Evolutionary conservation across 2,329 filamentous ascomycete genomes (phyloP).

Genomic region (Stagonosporopsis chrysanthemi): DNA sequence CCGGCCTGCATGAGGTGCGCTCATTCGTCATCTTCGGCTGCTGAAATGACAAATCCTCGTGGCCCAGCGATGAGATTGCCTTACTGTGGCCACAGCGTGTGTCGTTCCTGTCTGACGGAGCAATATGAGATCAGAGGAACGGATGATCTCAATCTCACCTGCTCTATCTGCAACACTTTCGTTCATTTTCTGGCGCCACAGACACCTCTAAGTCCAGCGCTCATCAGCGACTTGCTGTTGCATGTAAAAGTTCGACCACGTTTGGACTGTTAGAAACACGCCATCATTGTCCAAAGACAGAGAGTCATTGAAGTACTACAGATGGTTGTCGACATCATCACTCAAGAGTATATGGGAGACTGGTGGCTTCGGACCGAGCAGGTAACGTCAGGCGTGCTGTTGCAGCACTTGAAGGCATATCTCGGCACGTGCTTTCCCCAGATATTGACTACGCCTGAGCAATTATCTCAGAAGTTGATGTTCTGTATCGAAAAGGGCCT

Average conservation of each 20-base stretch:
- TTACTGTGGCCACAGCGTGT: neutral
- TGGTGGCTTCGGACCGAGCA: neutral
- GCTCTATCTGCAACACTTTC: neutral
- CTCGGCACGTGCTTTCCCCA: no score
- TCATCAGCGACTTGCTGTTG: neutral
- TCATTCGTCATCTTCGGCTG: neutral
- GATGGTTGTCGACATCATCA: neutral
- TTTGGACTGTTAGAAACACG: neutral
- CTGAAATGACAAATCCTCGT: neutral
- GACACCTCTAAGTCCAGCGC: neutral
- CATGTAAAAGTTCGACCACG: neutral
- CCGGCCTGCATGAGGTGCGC: neutral
- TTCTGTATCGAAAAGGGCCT: neutral
- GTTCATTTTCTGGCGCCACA: neutral
- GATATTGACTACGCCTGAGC: neutral
- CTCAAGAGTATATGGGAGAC: neutral
- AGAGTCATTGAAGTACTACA: neutral
- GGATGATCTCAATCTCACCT: neutral
- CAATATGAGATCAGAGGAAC: neutral
- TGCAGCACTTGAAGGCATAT: neutral
- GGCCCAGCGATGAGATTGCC: neutral
- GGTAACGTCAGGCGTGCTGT: neutral
- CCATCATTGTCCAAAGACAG: neutral
- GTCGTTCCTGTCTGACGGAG: neutral
- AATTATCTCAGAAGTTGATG: neutral